Evolutionary conservation across 2,329 filamentous ascomycete species (phyloP).

Genomic region (Ciborinia camelliae): DNA sequence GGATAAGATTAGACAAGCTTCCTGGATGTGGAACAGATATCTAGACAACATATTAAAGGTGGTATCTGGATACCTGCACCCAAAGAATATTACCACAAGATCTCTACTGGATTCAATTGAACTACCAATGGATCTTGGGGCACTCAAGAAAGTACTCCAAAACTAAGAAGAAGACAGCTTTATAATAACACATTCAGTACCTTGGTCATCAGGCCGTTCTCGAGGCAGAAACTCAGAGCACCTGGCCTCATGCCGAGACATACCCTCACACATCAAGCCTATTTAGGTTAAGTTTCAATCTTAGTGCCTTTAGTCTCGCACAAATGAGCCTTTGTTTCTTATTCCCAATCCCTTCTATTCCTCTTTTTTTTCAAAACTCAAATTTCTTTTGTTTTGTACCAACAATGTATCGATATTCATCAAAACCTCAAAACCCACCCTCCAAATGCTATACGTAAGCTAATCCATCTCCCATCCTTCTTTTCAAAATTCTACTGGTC

Average conservation of each 20-base stretch:
- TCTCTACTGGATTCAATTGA: too few relatives aligned
- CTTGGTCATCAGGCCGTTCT: background rate
- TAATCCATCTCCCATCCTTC: background rate
- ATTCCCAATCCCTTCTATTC: too few relatives aligned
- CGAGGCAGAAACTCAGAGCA: background rate
- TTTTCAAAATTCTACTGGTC: background rate
- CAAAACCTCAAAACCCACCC: background rate
- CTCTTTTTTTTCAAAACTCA: background rate
- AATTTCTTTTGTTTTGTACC: background rate
- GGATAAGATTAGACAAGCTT: background rate
- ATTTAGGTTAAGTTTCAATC: background rate
- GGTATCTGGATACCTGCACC: background rate
- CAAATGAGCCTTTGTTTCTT: background rate
- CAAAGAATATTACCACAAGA: background rate
- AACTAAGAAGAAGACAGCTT: background rate
- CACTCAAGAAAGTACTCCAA: background rate
- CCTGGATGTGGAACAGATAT: background rate
- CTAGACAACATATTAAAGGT: background rate
- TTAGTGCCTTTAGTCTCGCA: background rate
- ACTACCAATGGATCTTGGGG: background rate
- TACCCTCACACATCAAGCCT: background rate
- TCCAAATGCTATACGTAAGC: background rate
- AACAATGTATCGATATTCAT: background rate
- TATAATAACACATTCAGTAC: background rate
- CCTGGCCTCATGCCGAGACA: background rate